These are phyloP conservation scores for Trametes elegans DNA, from an alignment of 768 basidiomycete genomes.

Conservation along the genomic window DNA sequence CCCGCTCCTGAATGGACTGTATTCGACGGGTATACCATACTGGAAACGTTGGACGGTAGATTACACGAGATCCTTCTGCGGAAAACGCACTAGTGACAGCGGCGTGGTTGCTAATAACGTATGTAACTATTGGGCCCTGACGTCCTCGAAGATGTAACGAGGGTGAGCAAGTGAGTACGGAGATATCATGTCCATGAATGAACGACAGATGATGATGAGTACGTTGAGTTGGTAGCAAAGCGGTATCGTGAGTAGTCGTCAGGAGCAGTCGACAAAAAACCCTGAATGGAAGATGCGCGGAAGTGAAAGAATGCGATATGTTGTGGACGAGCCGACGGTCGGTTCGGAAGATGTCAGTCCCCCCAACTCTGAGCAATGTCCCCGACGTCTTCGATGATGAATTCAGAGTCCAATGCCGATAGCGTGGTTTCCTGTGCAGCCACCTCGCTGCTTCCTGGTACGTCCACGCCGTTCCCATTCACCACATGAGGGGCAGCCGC, in stretches of 20 bases:
- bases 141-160: background rate
- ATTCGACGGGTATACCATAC: background rate
- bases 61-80: background rate
- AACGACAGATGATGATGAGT: background rate
- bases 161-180: background rate
- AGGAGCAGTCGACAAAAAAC: background rate
- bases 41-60: background rate
- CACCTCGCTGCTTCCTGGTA: background rate
- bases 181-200: conserved; percentile 1
- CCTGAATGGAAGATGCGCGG: background rate
- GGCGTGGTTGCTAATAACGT: background rate
- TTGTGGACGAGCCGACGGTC: no score
- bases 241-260: conserved; percentile 10
- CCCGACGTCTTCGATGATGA: conserved; percentile 32
- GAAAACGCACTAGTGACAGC: background rate
- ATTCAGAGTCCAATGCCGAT: conserved; percentile 13
- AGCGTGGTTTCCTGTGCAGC: conserved; percentile 1
- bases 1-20: background rate
- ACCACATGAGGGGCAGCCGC: background rate
- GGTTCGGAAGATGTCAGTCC: conserved; percentile 26
- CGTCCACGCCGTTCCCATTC: background rate
- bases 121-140: background rate
- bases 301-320: background rate
- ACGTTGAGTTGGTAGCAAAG: background rate
- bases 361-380: conserved; percentile 34